Conservation (phyloP, 176 grass and related monocot genomes). For the Typha latifolia region DNA sequence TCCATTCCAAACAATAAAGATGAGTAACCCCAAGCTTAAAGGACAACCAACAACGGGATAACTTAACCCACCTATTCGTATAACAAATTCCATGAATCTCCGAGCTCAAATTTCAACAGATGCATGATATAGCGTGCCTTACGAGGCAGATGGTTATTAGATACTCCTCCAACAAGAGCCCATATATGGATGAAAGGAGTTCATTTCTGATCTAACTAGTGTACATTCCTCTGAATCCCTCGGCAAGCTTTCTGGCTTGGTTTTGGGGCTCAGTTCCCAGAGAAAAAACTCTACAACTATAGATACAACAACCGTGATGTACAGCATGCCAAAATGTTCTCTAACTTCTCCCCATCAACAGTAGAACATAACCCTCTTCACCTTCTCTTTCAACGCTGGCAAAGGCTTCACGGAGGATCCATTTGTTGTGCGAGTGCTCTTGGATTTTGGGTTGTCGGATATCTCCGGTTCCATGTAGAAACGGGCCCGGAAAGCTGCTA, state of each 20-base stretch:
- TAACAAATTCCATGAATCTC: too few species aligned
- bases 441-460: conserved; percentile 39
- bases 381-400: conserved; percentile 91
- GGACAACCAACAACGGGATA: too few species aligned
- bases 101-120: too few species aligned
- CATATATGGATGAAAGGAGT: too few species aligned
- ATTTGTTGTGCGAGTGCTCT: conserved; percentile 37
- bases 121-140: too few species aligned
- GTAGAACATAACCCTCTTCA: conserved; percentile 99
- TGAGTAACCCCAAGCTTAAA: too few species aligned
- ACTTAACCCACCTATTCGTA: too few species aligned
- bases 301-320: conserved; percentile 46
- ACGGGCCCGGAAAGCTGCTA: conserved; percentile 88
- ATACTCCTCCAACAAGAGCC: too few species aligned
- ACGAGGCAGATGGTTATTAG: too few species aligned
- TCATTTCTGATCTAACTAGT: neutral
- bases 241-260: neutral
- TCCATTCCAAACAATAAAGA: too few species aligned
- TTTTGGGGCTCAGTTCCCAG: too few species aligned
- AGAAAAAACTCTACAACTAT: conserved; percentile 8
- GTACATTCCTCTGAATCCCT: neutral
- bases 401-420: conserved; percentile 68
- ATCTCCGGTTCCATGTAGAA: conserved; percentile 94
- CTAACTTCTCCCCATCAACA: conserved; percentile 34
- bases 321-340: neutral